Base-by-base conservation (phyloP, 108 stramenopile genomes). In the Phaeodactylum tricornutum region DNA sequence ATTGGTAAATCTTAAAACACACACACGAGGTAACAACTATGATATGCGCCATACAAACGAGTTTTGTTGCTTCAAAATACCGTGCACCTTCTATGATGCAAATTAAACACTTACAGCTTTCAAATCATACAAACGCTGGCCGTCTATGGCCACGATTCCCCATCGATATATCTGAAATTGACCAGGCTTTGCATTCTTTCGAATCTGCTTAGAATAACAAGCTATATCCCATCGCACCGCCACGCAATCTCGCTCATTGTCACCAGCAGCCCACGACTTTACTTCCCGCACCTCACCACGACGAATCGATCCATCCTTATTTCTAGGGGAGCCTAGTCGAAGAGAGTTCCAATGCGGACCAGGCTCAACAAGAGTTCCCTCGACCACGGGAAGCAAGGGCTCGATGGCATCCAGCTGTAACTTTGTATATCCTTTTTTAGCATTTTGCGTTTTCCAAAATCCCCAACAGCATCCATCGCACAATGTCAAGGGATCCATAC, bases 401-500 rank as follows among this genome's bases (percentile, higher is more conserved):
- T 34, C n/a, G n/a, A 34, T 34, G 33, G 33, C 8, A 11, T 8
- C 8, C 12, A 11, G 33, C 7, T 4, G 6, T 32, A 33, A 35
- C 51, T 62, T 43, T 15, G 21, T 28, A 32, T 7, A 23, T 36
- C 43, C 36, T 20, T 37, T 52, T 3, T 48, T 31, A 41, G 47
- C n/a, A n/a, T n/a, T 20, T 22, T 34, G 20, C 41, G 41, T 26
- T 19, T 72, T 79, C 85, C 85, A 87, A 55, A 87, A 87, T 1
- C 85, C 85, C 78, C 79, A 87, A 56, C 85, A 87, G 6, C 51
- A 43, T 19, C 85, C 85, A 54, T 87, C 72, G 47, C 85, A 87
- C 31, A 67, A 47, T 12, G 61, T 52, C 11, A 44, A 22, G 22
- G 72, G 60, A 47, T 80, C 76, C 28, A 67, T 55, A 36, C 85